These are phyloP conservation scores for Colletotrichum brevisporum DNA, from an alignment of 2,329 filamentous ascomycete species.

Conservation along the genomic window DNA sequence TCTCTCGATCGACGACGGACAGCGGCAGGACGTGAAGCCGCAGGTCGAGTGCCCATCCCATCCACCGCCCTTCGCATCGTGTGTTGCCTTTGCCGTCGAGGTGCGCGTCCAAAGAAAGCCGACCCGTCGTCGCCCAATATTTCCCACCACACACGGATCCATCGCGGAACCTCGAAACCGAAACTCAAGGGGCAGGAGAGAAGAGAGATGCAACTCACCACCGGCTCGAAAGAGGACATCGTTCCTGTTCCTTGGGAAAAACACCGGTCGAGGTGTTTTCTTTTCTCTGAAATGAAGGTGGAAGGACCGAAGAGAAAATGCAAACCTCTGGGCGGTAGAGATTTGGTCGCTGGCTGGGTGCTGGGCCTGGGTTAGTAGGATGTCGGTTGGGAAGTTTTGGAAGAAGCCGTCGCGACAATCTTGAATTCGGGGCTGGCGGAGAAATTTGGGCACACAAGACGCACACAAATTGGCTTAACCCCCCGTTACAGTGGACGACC, in stretches of 20 bases:
- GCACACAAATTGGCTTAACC: slow-evolving; percentile 44
- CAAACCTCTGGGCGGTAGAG: slow-evolving; percentile 45
- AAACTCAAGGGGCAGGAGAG: background rate
- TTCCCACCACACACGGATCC: background rate
- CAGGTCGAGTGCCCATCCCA: background rate
- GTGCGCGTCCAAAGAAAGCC: slow-evolving; percentile 17
- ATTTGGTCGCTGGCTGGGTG: slow-evolving; percentile 42
- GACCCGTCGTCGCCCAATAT: slow-evolving; percentile 10
- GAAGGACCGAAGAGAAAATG: slow-evolving; percentile 29
- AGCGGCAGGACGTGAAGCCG: background rate
- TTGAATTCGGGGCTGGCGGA: slow-evolving; percentile 40
- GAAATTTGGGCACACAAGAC: slow-evolving; percentile 42
- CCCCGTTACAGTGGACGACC: slow-evolving; percentile 1
- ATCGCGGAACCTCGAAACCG: background rate
- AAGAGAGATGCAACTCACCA: slow-evolving; percentile 67
- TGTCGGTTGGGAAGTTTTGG: slow-evolving; percentile 39
- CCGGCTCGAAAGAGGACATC: slow-evolving; percentile 79
- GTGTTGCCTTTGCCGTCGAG: slow-evolving; percentile 5
- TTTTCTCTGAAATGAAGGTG: slow-evolving; percentile 38
- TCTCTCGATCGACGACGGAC: slow-evolving; percentile 22
- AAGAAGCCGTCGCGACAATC: slow-evolving; percentile 42
- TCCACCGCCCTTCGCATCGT: slow-evolving; percentile 1
- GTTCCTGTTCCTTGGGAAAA: slow-evolving; percentile 57
- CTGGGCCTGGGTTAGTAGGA: slow-evolving; percentile 44
- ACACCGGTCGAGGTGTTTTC: slow-evolving; percentile 43